Evolutionary conservation across 805 yeast species (phyloP), one percentile per base, ranked within the genome.

Genomic region (Diddensiella santjacobensis): DNA sequence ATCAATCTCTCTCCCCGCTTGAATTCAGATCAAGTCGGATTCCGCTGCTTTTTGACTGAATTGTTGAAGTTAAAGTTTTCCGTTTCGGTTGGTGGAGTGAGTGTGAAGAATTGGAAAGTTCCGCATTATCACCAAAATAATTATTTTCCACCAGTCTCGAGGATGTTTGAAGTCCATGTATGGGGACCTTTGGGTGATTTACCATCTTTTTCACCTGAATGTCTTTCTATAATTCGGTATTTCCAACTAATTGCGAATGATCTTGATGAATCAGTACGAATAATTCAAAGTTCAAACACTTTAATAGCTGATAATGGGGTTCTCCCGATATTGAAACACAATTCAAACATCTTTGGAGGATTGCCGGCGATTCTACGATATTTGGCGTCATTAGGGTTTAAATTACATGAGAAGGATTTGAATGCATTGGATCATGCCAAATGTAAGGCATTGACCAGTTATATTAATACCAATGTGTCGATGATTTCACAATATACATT

Each of bases 191-290:
- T 61, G 4, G 53, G 43, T 3, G 54, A 56, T 4, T 31, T 55
- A 3, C 51, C 52, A 4, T 56, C 65, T 2, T 57, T 63, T 15
- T 59, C 58, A 17, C 63, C 70, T 2, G 62, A 60, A n/a, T 63
- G 66, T 35, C 40, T 63, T 11, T 68, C 68, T 3, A 56, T 60
- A 5, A 42, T 52, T 4, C 63, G 66, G 65, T 54, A 54, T 24
- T 44, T 61, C 8, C 17, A 47, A 4, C 20, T 46, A 17, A 30
- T 54, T 17, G 48, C 33, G 13, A 18, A 30, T 20, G 33, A 36
- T 15, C 22, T 18, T 19, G 35, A 22, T n/a, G 46, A 31, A 2
- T 49, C 52, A 3, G 41, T 58, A 19, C 24, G 31, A 3, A 52
- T 64, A 20, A 47, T 56, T 19, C 54, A 56, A 18, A 58, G 65